phyloP scores from a whole-genome alignment of 306 rosid genomes.

The apple (Malus domestica) region DNA sequence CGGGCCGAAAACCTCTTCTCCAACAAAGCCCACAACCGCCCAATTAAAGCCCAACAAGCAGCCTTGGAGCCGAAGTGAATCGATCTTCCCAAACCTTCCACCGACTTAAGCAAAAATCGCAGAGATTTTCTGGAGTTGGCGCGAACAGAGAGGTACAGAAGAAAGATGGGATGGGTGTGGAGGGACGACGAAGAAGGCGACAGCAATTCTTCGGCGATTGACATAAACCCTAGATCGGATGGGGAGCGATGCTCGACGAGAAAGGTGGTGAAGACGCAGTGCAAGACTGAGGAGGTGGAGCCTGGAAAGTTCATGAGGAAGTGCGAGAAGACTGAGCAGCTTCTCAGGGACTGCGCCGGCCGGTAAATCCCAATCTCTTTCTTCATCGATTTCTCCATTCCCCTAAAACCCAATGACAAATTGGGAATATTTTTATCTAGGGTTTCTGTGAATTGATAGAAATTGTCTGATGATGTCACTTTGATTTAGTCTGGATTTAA shows the following conservation, averaged over 20 bases:
- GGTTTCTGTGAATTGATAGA: not conserved
- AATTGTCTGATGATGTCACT: not conserved
- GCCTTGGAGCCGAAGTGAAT: not conserved
- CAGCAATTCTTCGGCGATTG: constrained; percentile 2
- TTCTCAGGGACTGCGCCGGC: constrained; percentile 65
- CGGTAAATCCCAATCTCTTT: constrained; percentile 21
- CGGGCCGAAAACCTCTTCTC: not conserved
- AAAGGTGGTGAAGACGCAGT: constrained; percentile 56
- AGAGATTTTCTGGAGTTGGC: not conserved
- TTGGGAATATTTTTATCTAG: not conserved
- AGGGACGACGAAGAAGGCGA: constrained; percentile 34
- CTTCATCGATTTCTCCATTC: not conserved
- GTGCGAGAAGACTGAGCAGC: constrained; percentile 81
- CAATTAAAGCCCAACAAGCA: not conserved
- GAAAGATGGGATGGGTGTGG: constrained; percentile 75
- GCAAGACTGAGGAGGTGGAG: constrained; percentile 76
- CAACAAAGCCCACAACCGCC: not conserved
- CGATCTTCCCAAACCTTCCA: not conserved
- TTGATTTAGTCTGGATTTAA: not conserved
- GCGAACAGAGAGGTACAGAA: not conserved
- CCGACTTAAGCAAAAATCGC: not conserved
- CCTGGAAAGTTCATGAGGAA: constrained; percentile 70
- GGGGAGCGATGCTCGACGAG: constrained; percentile 44
- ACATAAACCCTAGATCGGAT: constrained; percentile 5
- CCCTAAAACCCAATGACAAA: not conserved